Evolutionary conservation across 345 rosid species (phyloP).

Genomic region (Populus simonii): DNA sequence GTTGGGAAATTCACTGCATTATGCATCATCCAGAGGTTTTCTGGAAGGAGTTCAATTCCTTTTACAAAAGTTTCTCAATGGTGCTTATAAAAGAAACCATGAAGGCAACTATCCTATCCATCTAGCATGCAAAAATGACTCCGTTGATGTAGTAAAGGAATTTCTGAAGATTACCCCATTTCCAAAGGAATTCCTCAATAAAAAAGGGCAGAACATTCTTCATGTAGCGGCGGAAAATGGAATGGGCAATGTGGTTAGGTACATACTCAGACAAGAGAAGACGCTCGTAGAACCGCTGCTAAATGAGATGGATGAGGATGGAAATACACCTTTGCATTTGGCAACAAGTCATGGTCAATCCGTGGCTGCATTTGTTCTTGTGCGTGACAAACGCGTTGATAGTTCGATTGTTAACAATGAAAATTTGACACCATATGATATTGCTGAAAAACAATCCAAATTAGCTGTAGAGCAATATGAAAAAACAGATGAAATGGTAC

Average conservation of each 20-base stretch:
- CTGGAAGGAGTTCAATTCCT: background rate
- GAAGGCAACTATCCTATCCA: background rate
- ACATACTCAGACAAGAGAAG: background rate
- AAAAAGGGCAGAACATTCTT: background rate
- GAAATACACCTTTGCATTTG: background rate
- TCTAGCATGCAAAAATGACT: background rate
- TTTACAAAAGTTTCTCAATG: background rate
- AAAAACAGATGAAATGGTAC: background rate
- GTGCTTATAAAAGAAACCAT: background rate
- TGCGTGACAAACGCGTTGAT: background rate
- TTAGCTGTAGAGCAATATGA: background rate
- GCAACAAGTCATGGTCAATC: background rate
- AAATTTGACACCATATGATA: background rate
- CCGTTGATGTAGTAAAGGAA: background rate
- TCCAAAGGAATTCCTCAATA: background rate
- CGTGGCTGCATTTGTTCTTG: background rate
- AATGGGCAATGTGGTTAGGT: background rate
- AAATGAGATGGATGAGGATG: background rate
- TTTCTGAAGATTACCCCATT: background rate
- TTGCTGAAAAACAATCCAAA: background rate
- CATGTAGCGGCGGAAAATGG: background rate
- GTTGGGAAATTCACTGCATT: constrained; percentile 10
- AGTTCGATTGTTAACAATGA: background rate
- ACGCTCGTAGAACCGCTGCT: background rate
- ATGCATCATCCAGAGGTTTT: constrained; percentile 4